Evolutionary conservation across 305 asterid species (phyloP).

Genomic region (Solanum hybrid): DNA sequence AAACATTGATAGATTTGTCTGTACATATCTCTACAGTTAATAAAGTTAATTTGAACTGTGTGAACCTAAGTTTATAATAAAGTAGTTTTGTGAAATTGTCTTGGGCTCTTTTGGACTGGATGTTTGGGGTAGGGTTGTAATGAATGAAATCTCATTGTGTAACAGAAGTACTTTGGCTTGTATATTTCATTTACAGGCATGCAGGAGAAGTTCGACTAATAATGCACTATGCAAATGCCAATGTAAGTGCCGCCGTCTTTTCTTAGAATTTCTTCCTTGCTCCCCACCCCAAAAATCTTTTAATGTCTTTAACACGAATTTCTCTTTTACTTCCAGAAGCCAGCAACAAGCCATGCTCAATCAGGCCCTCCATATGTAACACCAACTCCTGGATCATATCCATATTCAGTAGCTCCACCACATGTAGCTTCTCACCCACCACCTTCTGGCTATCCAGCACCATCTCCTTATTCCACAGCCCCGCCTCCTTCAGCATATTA

Average conservation of each 20-base stretch:
- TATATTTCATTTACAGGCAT: slow-evolving; percentile 34
- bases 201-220: slow-evolving; percentile 87
- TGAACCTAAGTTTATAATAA: not conserved
- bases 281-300: not conserved
- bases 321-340: slow-evolving; percentile 45
- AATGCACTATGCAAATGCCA: slow-evolving; percentile 74
- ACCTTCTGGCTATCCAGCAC: slow-evolving; percentile 20
- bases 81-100: not conserved
- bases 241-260: slow-evolving; percentile 25
- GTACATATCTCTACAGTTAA: not conserved
- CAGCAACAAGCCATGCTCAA: slow-evolving; percentile 31
- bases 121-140: not conserved
- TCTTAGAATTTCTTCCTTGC: not conserved
- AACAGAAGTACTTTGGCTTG: not conserved
- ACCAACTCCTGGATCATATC: slow-evolving; percentile 27
- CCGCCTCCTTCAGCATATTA: slow-evolving; percentile 36
- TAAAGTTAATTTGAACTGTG: not conserved
- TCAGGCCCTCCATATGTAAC: slow-evolving; percentile 40
- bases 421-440: slow-evolving; percentile 24
- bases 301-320: not conserved
- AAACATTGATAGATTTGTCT: not conserved
- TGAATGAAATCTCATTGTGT: not conserved
- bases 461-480: not conserved
- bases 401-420: slow-evolving; percentile 45
- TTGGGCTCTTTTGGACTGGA: not conserved